These are phyloP conservation scores for Saprolegnia diclina DNA, from an alignment of 352 stramenopile species.

Conservation along the genomic window DNA sequence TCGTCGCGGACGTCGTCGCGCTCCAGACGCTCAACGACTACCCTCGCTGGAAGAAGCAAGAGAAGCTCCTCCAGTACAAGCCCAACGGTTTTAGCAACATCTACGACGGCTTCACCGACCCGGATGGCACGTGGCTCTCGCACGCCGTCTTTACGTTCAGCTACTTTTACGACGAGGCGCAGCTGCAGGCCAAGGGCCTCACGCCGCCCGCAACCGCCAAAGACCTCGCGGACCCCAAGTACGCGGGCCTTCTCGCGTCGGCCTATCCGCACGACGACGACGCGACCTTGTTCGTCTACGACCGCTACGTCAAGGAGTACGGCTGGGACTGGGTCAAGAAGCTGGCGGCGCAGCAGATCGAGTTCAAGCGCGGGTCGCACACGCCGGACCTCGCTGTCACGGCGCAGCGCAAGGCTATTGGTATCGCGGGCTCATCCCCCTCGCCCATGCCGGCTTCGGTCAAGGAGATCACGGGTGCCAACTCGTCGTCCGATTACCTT, in stretches of 20 bases:
- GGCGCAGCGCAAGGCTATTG: slow-evolving; percentile 35
- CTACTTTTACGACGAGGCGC: slow-evolving; percentile 36
- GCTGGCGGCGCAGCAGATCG: slow-evolving; percentile 37
- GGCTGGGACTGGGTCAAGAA: slow-evolving; percentile 47
- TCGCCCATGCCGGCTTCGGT: slow-evolving; percentile 28
- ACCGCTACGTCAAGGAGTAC: slow-evolving; percentile 44
- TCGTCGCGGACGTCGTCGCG: slow-evolving; percentile 41
- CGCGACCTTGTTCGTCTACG: slow-evolving; percentile 44
- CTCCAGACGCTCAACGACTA: slow-evolving; percentile 56
- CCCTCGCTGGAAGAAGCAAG: slow-evolving; percentile 39
- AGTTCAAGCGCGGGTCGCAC: slow-evolving; percentile 37
- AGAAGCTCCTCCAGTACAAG: slow-evolving; percentile 50
- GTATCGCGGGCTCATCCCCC: slow-evolving; percentile 25
- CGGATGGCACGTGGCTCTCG: slow-evolving; percentile 35
- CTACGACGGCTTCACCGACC: slow-evolving; percentile 41
- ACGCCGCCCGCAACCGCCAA: slow-evolving; percentile 28
- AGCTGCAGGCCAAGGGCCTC: slow-evolving; percentile 16
- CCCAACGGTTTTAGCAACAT: slow-evolving; percentile 47
- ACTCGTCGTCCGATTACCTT: slow-evolving; percentile 29
- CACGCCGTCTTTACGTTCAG: slow-evolving; percentile 42
- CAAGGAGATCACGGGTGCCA: slow-evolving; percentile 31
- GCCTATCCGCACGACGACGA: slow-evolving; percentile 49
- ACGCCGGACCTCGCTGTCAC: slow-evolving; percentile 31
- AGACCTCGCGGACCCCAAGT: slow-evolving; percentile 37
- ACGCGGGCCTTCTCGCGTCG: slow-evolving; percentile 38